Conservation (phyloP, 441 rosid genomes). For the Dalechampia spathulata region DNA sequence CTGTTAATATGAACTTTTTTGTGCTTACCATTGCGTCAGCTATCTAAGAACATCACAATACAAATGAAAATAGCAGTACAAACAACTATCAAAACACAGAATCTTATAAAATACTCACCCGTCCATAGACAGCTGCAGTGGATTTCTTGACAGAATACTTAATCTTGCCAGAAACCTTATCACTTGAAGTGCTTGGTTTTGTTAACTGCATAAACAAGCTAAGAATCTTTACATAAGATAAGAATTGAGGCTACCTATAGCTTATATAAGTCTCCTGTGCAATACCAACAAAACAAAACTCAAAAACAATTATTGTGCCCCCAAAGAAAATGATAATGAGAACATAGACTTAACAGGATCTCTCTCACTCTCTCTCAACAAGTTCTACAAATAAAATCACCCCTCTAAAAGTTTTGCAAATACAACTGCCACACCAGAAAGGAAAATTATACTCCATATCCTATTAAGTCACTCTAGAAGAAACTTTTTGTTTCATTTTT, state of each 20-base stretch:
- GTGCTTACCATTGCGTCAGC: too few relatives aligned
- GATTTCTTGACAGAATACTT: constrained; percentile 61
- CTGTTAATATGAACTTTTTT: neutral
- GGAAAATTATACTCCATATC: too few relatives aligned
- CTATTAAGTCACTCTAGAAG: too few relatives aligned
- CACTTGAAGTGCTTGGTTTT: constrained; percentile 36
- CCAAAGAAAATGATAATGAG: constrained; percentile 5
- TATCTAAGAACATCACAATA: neutral
- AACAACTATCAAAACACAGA: neutral
- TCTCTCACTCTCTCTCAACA: neutral
- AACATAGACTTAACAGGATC: neutral
- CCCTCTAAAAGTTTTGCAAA: too few relatives aligned
- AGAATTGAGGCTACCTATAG: constrained; percentile 4
- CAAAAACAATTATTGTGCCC: neutral
- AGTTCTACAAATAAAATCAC: neutral
- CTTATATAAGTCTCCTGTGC: constrained; percentile 2
- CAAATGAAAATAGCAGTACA: neutral
- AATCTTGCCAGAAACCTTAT: constrained; percentile 40
- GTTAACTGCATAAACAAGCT: constrained; percentile 40
- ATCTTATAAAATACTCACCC: constrained; percentile 44
- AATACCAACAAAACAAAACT: constrained; percentile 4
- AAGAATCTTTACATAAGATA: constrained; percentile 11
- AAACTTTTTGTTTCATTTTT: too few relatives aligned
- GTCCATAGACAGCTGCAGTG: constrained; percentile 57
- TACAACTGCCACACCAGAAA: too few relatives aligned